phyloP scores from a whole-genome alignment of 345 rosid species.

The Moricandia arvensis region DNA sequence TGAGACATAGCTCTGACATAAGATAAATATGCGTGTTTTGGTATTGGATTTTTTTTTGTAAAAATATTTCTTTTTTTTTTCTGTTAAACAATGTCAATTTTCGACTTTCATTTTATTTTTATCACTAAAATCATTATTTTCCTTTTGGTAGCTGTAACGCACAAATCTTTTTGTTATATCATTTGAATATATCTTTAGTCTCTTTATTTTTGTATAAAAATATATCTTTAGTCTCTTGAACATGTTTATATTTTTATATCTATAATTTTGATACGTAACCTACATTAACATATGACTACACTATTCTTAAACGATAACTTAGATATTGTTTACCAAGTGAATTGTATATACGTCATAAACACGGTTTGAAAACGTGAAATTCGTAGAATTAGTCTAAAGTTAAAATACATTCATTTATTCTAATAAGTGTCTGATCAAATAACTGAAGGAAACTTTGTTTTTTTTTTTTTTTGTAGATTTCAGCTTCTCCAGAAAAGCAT shows the following conservation, averaged over 20 bases:
- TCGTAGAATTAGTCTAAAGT: neutral
- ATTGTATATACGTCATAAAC: neutral
- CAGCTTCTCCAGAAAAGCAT: conserved; percentile 37
- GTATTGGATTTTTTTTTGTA: no score
- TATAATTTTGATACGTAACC: neutral
- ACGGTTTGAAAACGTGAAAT: neutral
- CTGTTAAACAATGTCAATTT: no score
- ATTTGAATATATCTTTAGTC: neutral
- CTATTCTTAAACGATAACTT: neutral
- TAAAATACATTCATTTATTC: neutral
- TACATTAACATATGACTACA: no score
- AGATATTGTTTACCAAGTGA: neutral
- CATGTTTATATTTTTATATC: neutral
- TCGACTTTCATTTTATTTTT: no score
- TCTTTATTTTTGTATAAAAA: no score
- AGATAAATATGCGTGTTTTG: neutral
- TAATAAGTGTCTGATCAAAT: neutral
- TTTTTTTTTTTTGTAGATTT: conserved; percentile 42
- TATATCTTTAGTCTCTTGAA: no score
- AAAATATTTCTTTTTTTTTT: no score
- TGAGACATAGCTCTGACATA: neutral
- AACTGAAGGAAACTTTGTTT: neutral
- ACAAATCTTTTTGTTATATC: neutral
- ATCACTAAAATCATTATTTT: no score
- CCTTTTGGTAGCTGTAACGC: no score